These are phyloP conservation scores for Posidonia oceanica DNA, from an alignment of 116 monocot species.

Conservation along the genomic window DNA sequence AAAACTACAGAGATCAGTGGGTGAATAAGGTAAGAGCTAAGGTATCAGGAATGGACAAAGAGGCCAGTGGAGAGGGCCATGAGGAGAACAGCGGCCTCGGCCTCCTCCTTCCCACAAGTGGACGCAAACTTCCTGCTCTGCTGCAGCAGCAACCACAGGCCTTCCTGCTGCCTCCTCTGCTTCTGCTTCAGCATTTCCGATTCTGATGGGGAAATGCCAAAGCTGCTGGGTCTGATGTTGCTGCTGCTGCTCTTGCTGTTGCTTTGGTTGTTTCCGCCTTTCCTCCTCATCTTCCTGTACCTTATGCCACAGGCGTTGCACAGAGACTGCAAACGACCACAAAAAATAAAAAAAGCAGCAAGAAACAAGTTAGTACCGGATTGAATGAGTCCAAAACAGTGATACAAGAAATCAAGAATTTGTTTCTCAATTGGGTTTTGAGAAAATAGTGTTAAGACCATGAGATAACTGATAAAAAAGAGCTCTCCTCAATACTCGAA, in stretches of 20 bases:
- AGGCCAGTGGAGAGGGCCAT: conserved; percentile 27
- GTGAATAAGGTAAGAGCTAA: no score
- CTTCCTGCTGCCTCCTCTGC: conserved; percentile 23
- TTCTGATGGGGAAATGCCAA: not conserved
- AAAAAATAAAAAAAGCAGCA: not conserved
- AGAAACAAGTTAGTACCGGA: not conserved
- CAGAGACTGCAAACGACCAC: conserved; percentile 18
- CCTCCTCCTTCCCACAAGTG: conserved; percentile 15
- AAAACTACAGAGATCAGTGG: no score
- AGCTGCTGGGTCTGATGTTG: not conserved
- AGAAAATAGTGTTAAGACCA: not conserved
- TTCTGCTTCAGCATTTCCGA: conserved; percentile 9
- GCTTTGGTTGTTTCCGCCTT: not conserved
- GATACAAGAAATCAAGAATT: no score
- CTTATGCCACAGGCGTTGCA: conserved; percentile 51
- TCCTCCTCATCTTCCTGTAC: conserved; percentile 16
- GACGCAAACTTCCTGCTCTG: conserved; percentile 14
- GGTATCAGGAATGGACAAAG: conserved; percentile 7
- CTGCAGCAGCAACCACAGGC: conserved; percentile 17
- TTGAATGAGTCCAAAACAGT: no score
- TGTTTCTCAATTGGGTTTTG: no score
- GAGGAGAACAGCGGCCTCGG: conserved; percentile 35
- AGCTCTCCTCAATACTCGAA: no score
- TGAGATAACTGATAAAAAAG: not conserved
- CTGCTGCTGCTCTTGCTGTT: not conserved